Evolutionary conservation across 2,329 filamentous ascomycete genomes (phyloP), one percentile per base, ranked within the genome.

Genomic region (Achaetomium macrosporum): DNA sequence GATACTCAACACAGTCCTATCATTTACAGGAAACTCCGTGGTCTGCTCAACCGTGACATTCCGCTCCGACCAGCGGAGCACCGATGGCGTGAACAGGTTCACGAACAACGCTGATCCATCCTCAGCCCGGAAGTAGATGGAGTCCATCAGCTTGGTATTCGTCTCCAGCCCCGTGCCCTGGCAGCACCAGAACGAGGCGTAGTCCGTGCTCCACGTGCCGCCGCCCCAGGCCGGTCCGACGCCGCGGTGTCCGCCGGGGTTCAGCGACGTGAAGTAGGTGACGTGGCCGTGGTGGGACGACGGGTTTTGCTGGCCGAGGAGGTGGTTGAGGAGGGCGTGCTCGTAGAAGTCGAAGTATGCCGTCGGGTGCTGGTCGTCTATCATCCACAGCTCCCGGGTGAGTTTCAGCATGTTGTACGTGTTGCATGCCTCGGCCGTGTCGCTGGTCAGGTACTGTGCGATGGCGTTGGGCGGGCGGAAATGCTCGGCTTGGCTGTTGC

Each of bases 321-420:
- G 61, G 54, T 79, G 76, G 57, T 79, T 79, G 50, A 77, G 62
- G 13, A 78, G 58, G 0, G 74, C 72, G 2, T 68, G 68, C 64
- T 80, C 77, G 59, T 79, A 79, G 58, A 70, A 79, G 63, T 79
- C 76, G 56, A 79, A 77, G 61, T 78, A 78, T 1, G 65, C 62
- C 2, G 71, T 62, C 16, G 65, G 65, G 0, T 57, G 63, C 0
- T 75, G 74, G 29, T 75, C 66, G 31, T 25, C 25, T 7, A 72
- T 62, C 1, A 68, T 63, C 72, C 73, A 80, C 5, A 80, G 67
- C 50, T 79, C 75, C 1, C 75, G 69, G 0, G 77, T 78, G 35
- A 80, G 63, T 60, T 79, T 79, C 42, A 79, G 72, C 77, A 79
- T 80, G 58, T 80, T 80, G 61, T 79, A 78, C 0, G 74, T 76